Evolutionary conservation across 2,329 filamentous ascomycete species (phyloP), one percentile per base, ranked within the genome.

Genomic region (Phaeophleospora eucalypticola): DNA sequence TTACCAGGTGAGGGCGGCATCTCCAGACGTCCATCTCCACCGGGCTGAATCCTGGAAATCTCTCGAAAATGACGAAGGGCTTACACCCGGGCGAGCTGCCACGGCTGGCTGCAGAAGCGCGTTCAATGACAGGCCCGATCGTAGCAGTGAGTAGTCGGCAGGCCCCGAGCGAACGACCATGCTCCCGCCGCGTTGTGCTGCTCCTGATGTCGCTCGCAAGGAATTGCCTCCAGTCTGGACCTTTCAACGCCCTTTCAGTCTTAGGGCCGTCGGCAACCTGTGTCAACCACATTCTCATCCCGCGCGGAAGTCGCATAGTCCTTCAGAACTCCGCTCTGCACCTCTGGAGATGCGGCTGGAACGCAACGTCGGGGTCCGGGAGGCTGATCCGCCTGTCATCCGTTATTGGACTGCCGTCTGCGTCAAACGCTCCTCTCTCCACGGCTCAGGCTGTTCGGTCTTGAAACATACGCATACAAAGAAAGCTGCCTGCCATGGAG

Each of bases 381-480:
- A 49, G 46, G 44, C 36, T 49, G 41, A 35, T 18, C 49, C 48
- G 37, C 43, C 41, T 43, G 40, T 49, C 46, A 43, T 34, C 51
- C 53, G 51, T 51, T 42, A 50, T 56, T 46, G 39, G 41, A 10
- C 37, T 33, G 24, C 36, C 48, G 51, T 48, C 34, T 48, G 48
- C 10, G 38, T 44, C 54, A 57, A 57, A 57, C 54, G 54, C 49
- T 45, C n/a, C n/a, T n/a, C 38, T 41, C 17, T 42, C 43, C 47
- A 35, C 50, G 35, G 38, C 46, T 37, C 43, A 43, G 40, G 43
- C 44, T 43, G 43, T 50, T 46, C 43, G 39, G 36, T 45, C 43
- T 34, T 53, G 52, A 52, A 48, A 57, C 54, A 43, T 44, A n/a
- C n/a, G 45, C 32, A 34, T 52, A 51, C 52, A 55, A 51, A 50